Conservation (phyloP, 1,284 basidiomycete species). For the Meira nashicola region DNA sequence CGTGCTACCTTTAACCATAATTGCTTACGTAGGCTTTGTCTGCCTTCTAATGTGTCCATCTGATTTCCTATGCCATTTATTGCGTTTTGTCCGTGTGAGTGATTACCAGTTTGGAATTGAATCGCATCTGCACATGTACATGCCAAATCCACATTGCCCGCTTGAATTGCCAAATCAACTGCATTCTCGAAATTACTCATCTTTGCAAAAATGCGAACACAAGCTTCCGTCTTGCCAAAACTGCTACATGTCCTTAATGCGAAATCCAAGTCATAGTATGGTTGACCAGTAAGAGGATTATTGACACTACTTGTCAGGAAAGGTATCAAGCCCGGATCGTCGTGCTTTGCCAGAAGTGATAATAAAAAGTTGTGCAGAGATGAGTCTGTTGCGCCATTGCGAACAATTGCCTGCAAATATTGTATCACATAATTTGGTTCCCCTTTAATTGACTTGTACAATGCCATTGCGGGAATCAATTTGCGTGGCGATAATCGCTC, state of each 20-base stretch:
- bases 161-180: slow-evolving; percentile 78
- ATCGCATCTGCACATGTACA: slow-evolving; percentile 41
- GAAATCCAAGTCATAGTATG: slow-evolving; percentile 95
- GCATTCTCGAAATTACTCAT: slow-evolving; percentile 96
- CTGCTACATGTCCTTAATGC: slow-evolving; percentile 78
- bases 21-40: slow-evolving; percentile 68
- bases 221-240: slow-evolving; percentile 75
- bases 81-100: no score
- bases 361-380: slow-evolving; percentile 91
- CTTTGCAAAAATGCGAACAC: slow-evolving; percentile 94
- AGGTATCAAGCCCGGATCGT: slow-evolving; percentile 60
- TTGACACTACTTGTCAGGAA: slow-evolving; percentile 66
- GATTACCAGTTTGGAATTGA: background rate
- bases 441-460: slow-evolving; percentile 62
- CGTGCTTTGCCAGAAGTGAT: slow-evolving; percentile 68
- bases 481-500: slow-evolving; percentile 71
- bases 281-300: slow-evolving; percentile 70
- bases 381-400: slow-evolving; percentile 70
- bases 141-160: slow-evolving; percentile 57
- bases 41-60: slow-evolving; percentile 1
- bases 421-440: slow-evolving; percentile 66
- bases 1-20: slow-evolving; percentile 96
- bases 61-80: slow-evolving; percentile 17
- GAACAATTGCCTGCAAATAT: slow-evolving; percentile 80
- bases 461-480: slow-evolving; percentile 79